These are phyloP conservation scores for Coemansia sp. DNA, from an alignment of 192 early-diverging fungal species.

Conservation along the genomic window DNA sequence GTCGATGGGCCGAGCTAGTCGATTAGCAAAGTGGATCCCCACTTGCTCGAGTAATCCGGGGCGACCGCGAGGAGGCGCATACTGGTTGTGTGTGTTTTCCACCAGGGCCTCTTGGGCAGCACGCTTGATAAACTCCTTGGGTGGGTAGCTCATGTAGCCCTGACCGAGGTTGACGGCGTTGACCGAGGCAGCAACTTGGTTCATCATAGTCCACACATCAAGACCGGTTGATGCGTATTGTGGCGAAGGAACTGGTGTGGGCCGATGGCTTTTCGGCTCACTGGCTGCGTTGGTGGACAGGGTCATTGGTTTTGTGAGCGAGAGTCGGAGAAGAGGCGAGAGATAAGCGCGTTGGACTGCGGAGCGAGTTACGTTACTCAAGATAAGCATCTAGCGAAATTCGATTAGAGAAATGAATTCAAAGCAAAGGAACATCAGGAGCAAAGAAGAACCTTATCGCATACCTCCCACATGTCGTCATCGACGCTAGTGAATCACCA, in stretches of 20 bases:
- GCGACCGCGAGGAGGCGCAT: slow-evolving; percentile 76
- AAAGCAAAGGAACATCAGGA: neutral
- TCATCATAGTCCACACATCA: slow-evolving; percentile 86
- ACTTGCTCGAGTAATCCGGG: slow-evolving; percentile 69
- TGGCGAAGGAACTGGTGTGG: slow-evolving; percentile 30
- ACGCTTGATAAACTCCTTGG: slow-evolving; percentile 81
- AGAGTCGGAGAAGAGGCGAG: neutral
- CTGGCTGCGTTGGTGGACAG: neutral
- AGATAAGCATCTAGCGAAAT: neutral
- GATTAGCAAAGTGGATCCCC: slow-evolving; percentile 72
- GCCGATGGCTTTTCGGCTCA: neutral
- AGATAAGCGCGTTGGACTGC: slow-evolving; percentile 6
- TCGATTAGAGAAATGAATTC: neutral
- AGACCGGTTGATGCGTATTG: slow-evolving; percentile 41
- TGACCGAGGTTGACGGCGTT: slow-evolving; percentile 94
- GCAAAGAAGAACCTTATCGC: neutral
- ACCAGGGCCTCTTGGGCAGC: slow-evolving; percentile 73
- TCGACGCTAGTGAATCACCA: neutral
- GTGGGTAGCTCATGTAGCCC: slow-evolving; percentile 86
- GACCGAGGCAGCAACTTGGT: slow-evolving; percentile 78
- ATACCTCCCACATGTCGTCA: neutral
- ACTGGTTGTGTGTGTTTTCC: slow-evolving; percentile 77
- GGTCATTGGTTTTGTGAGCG: slow-evolving; percentile 14
- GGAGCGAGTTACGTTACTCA: slow-evolving; percentile 6
- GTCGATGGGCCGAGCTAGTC: slow-evolving; percentile 71